These are phyloP conservation scores for Trichoderma lentiforme DNA, from an alignment of 2,329 filamentous ascomycete genomes.

Conservation along the genomic window DNA sequence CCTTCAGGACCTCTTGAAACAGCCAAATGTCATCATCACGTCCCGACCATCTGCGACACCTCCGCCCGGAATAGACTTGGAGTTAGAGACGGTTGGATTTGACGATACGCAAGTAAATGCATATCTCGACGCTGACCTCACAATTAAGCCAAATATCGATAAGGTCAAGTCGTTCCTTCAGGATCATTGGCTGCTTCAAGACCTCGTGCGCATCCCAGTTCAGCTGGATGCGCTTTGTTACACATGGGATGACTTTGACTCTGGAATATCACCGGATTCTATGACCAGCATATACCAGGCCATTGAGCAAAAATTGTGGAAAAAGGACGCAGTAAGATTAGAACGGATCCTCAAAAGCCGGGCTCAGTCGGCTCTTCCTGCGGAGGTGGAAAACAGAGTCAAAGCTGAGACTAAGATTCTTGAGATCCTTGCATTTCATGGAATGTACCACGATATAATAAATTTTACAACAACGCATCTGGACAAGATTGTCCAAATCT, in stretches of 20 bases:
- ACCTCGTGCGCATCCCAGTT: constrained; percentile 41
- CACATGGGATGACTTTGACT: constrained; percentile 29
- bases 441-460: too few species aligned
- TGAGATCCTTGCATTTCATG: too few species aligned
- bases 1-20: constrained; percentile 31
- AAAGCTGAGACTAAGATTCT: too few species aligned
- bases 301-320: too few species aligned
- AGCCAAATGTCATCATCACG: constrained; percentile 39
- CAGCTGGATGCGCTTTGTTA: constrained; percentile 44
- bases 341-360: too few species aligned
- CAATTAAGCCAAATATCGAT: not conserved
- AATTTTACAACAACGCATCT: too few species aligned
- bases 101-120: constrained; percentile 32
- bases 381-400: too few species aligned
- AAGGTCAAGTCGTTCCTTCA: constrained; percentile 34
- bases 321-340: too few species aligned
- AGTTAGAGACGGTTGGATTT: constrained; percentile 42
- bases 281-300: not conserved
- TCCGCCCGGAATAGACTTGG: constrained; percentile 28
- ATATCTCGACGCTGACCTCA: constrained; percentile 23
- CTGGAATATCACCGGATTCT: not conserved
- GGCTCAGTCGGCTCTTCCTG: too few species aligned
- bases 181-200: constrained; percentile 31
- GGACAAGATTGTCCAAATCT: too few species aligned
- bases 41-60: constrained; percentile 32